phyloP scores from a whole-genome alignment of 352 stramenopile species.

The Globisporangium uncinulatum region DNA sequence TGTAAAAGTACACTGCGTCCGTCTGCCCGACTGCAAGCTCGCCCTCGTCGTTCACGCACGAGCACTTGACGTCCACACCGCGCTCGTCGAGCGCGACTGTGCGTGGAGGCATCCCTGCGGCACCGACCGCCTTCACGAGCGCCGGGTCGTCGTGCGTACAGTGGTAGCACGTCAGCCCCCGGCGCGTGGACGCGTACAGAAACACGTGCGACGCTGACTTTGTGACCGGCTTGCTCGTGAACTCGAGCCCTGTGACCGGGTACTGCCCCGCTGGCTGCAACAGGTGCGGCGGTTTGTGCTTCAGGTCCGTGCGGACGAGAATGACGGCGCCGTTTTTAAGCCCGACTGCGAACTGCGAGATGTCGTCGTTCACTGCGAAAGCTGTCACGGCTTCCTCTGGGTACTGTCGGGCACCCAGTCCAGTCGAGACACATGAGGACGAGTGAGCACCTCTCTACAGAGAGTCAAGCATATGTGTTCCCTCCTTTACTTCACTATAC shows the following conservation, averaged over 20 bases:
- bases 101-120: slow-evolving; percentile 49
- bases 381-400: slow-evolving; percentile 83
- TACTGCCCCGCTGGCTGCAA: slow-evolving; percentile 77
- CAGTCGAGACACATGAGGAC: neutral
- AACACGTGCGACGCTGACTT: slow-evolving; percentile 60
- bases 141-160: slow-evolving; percentile 80
- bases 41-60: slow-evolving; percentile 80
- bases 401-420: slow-evolving; percentile 25
- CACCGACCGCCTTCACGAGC: slow-evolving; percentile 60
- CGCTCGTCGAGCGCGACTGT: slow-evolving; percentile 78
- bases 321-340: slow-evolving; percentile 84
- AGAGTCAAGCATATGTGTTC: neutral
- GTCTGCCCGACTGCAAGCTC: slow-evolving; percentile 81
- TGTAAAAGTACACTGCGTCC: slow-evolving; percentile 89
- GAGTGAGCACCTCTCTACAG: neutral
- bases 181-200: slow-evolving; percentile 72
- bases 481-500: neutral
- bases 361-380: slow-evolving; percentile 81
- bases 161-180: slow-evolving; percentile 81
- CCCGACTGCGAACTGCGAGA: slow-evolving; percentile 74
- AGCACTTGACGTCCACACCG: slow-evolving; percentile 76
- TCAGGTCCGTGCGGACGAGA: slow-evolving; percentile 73
- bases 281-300: slow-evolving; percentile 65
- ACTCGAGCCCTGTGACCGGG: slow-evolving; percentile 70
- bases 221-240: slow-evolving; percentile 73